Base-by-base conservation (phyloP, 345 rosid genomes). In the Barbarea vulgaris region DNA sequence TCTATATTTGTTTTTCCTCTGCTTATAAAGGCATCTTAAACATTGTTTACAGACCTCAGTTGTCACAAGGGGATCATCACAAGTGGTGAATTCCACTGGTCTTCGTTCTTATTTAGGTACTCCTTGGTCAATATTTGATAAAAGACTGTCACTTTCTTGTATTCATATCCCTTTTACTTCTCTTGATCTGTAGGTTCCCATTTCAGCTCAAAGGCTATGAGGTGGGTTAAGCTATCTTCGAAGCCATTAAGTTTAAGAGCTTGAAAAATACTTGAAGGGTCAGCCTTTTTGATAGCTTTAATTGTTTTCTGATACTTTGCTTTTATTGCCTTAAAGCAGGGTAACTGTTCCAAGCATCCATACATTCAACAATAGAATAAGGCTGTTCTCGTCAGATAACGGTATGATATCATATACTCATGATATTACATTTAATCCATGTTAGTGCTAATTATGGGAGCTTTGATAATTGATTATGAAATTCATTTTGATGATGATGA, bases 301-400 rank as follows among this genome's bases (percentile, higher is more conserved):
- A 4, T 39, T 12, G n/a, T 39, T 13, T 4, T 39, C 46, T 39
- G n/a, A 39, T 37, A 10, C 11, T 24, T 24, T 37, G 4, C 14
- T 37, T 10, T 37, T 0, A 3, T 13, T 39, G 46, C 13, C 6
- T 39, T 39, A 1, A 4, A 13, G 46, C n/a, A 13, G 46, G 52
- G 78, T 62, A 27, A 31, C 44, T 59, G 39, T 46, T 33, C 57
- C 78, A 7, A 50, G 30, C 61, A 53, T 34, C 41, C 77, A 52
- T 56, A 62, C 39, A 73, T 69, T 69, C 52, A 66, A 21, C 57
- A 52, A 33, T 48, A 17, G 64, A 2, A 30, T 62, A 3, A 77
- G 80, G 70, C 12, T 61, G 10, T 80, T 83, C 70, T 80, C 83
- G 13, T 51, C 81, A 0, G 77, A 73, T 66, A 46, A 56, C 2